These are phyloP conservation scores for Oleoguttula mirabilis DNA, from an alignment of 495 filamentous ascomycete genomes.

Conservation along the genomic window DNA sequence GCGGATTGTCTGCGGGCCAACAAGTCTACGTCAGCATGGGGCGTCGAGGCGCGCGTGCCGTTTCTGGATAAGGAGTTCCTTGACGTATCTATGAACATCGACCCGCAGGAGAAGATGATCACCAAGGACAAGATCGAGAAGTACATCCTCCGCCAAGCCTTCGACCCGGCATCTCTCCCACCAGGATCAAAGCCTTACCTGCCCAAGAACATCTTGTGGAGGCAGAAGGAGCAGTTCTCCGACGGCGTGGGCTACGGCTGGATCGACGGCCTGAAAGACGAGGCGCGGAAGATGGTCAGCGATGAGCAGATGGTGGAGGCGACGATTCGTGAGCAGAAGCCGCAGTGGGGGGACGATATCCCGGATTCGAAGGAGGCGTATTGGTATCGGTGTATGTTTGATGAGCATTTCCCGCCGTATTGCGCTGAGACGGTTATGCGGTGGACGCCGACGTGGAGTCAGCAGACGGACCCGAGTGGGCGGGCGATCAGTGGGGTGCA, in stretches of 20 bases:
- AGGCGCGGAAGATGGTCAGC: conserved; percentile 72
- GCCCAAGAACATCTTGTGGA: conserved; percentile 87
- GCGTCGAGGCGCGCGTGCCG: conserved; percentile 92
- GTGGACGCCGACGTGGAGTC: conserved; percentile 96
- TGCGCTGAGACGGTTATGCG: conserved; percentile 89
- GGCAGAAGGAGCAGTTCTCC: conserved; percentile 98
- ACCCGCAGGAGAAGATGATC: conserved; percentile 92
- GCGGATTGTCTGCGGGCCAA: conserved; percentile 93
- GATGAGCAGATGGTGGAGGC: conserved; percentile 69
- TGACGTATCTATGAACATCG: conserved; percentile 79
- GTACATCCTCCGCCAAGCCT: conserved; percentile 92
- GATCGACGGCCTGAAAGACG: conserved; percentile 95
- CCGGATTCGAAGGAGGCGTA: conserved; percentile 97
- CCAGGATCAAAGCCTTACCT: conserved; percentile 70
- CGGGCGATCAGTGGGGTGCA: conserved; percentile 36
- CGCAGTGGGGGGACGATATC: conserved; percentile 83
- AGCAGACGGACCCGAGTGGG: conserved; percentile 89
- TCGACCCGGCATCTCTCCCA: conserved; percentile 72
- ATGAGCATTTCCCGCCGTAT: conserved; percentile 89
- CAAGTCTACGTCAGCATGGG: conserved; percentile 99
- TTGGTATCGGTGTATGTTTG: conserved; percentile 97
- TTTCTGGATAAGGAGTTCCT: conserved; percentile 98
- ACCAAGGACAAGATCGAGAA: conserved; percentile 85
- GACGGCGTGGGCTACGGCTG: conserved; percentile 98
- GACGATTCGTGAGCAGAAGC: conserved; percentile 68